A percentile compares a stretch with the other conserved stretches of the same genome.
These are phyloP conservation scores for Orbilia javanica DNA, from an alignment of 2,329 filamentous ascomycete species.

Conservation along the genomic window DNA sequence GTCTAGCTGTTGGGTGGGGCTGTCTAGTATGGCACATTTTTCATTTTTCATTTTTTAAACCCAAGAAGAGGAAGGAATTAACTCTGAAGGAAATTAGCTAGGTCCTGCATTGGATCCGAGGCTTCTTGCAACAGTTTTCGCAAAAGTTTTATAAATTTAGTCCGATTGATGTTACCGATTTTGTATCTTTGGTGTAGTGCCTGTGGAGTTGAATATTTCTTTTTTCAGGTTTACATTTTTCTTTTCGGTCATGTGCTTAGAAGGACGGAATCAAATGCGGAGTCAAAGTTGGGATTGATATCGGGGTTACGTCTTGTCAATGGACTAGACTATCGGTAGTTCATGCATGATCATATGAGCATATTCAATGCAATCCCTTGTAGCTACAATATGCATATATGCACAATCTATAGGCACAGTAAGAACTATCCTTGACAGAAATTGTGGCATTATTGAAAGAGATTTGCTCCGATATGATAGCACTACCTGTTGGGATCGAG, in stretches of 20 bases:
- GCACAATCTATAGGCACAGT: background rate
- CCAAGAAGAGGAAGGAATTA: too few relatives aligned
- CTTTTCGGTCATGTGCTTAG: too few relatives aligned
- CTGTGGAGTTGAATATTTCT: too few relatives aligned
- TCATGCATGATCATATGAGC: constrained; percentile 5
- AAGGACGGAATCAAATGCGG: background rate
- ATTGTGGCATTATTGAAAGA: too few relatives aligned
- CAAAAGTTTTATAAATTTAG: too few relatives aligned
- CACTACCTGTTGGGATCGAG: background rate
- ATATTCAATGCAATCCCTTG: background rate
- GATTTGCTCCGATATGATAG: background rate
- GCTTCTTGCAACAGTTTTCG: too few relatives aligned
- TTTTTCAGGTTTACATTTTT: too few relatives aligned
- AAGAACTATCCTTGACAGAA: background rate
- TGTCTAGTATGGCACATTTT: background rate
- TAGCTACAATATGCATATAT: background rate
- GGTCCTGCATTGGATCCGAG: too few relatives aligned
- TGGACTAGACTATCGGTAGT: background rate
- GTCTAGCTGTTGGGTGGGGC: background rate
- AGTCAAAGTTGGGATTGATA: background rate
- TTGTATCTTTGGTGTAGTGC: too few relatives aligned
- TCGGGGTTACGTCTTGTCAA: background rate
- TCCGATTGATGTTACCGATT: too few relatives aligned
- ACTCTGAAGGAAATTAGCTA: too few relatives aligned
- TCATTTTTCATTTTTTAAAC: background rate